Percentiles rank a stretch among this genome's conserved stretches.
Evolutionary conservation across 2,329 filamentous ascomycete species (phyloP).

Genomic region (Pseudohalonectria lignicola): DNA sequence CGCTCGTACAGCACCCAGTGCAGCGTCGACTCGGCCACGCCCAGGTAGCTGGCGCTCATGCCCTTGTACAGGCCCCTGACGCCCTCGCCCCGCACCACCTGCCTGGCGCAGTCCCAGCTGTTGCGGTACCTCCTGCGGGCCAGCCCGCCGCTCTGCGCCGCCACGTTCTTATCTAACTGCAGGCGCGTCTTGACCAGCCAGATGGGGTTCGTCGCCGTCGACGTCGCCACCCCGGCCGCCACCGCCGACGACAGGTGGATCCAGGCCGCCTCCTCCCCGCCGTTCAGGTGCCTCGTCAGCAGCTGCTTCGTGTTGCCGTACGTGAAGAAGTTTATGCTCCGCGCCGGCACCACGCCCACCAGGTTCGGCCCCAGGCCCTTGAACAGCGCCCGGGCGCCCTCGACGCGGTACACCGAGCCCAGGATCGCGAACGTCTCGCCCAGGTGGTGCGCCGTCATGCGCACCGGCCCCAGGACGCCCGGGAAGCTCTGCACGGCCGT

Average conservation of each 20-base stretch:
- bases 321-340: slow-evolving; percentile 87
- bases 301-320: slow-evolving; percentile 87
- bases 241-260: slow-evolving; percentile 72
- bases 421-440: slow-evolving; percentile 81
- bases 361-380: slow-evolving; percentile 88
- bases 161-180: slow-evolving; percentile 80
- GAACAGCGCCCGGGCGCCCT: slow-evolving; percentile 82
- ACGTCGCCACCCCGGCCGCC: slow-evolving; percentile 71
- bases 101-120: slow-evolving; percentile 74
- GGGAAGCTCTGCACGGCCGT: slow-evolving; percentile 46
- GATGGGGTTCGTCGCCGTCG: slow-evolving; percentile 89
- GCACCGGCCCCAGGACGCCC: slow-evolving; percentile 47
- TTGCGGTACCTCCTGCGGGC: slow-evolving; percentile 67
- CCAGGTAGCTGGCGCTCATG: slow-evolving; percentile 82
- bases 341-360: slow-evolving; percentile 77
- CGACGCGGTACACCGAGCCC: slow-evolving; percentile 63
- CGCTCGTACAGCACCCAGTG: slow-evolving; percentile 95
- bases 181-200: slow-evolving; percentile 93
- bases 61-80: slow-evolving; percentile 77
- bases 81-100: slow-evolving; percentile 74
- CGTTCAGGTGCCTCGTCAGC: slow-evolving; percentile 65
- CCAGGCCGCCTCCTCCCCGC: slow-evolving; percentile 56
- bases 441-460: slow-evolving; percentile 63
- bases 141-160: slow-evolving; percentile 42
- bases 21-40: slow-evolving; percentile 79